phyloP scores from a whole-genome alignment of 768 basidiomycete genomes.

The Fomitopsis serialis region DNA sequence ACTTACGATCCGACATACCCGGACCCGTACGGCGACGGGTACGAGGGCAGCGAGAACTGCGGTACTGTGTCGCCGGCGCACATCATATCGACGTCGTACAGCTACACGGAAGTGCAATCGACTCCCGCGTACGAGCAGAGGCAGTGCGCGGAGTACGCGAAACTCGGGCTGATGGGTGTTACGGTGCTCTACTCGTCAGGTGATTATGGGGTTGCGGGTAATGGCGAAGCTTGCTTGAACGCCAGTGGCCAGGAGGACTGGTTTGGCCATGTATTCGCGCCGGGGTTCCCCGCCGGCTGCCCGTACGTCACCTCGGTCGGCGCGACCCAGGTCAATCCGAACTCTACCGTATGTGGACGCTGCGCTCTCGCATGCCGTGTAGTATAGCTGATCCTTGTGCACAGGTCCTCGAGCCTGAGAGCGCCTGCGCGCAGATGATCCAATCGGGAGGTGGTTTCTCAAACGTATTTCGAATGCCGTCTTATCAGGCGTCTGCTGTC shows the following conservation, averaged over 20 bases:
- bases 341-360: conserved; percentile 19
- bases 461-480: conserved; percentile 32
- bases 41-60: conserved; percentile 29
- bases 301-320: conserved; percentile 37
- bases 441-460: conserved; percentile 36
- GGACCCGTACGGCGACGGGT: conserved; percentile 32
- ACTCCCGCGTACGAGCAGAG: too few species aligned
- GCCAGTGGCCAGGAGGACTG: conserved; percentile 18
- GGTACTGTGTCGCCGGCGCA: conserved; percentile 29
- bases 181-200: conserved; percentile 41
- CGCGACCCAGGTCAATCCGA: conserved; percentile 30
- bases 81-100: conserved; percentile 38
- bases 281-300: conserved; percentile 29
- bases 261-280: conserved; percentile 20
- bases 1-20: conserved; percentile 36
- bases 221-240: conserved; percentile 26
- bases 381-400: too few species aligned
- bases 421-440: conserved; percentile 30
- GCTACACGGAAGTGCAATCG: too few species aligned
- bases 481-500: conserved; percentile 30
- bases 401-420: conserved; percentile 29
- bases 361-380: too few species aligned
- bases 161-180: conserved; percentile 27
- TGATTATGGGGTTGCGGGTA: conserved; percentile 38
- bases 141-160: too few species aligned